phyloP scores from a whole-genome alignment of 768 basidiomycete genomes.

The Saitozyma podzolica region DNA sequence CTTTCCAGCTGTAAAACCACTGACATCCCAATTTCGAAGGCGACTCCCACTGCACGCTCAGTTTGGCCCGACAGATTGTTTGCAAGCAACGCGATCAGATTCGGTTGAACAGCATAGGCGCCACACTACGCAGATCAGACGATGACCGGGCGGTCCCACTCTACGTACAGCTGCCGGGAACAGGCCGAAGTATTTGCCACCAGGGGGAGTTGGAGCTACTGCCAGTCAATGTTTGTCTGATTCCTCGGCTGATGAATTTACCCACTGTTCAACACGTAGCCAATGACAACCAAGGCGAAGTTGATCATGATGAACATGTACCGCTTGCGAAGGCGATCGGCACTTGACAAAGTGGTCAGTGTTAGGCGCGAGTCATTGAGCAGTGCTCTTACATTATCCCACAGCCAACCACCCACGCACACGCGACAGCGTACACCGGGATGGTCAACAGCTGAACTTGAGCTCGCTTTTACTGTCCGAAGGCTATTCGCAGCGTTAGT shows the following conservation, averaged over 20 bases:
- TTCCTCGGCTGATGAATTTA: neutral
- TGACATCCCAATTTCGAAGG: neutral
- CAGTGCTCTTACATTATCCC: constrained; percentile 1
- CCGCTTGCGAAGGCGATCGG: neutral
- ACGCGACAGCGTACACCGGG: constrained; percentile 2
- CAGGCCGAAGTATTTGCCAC: constrained; percentile 1
- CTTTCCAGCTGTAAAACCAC: no score
- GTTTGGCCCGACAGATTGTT: constrained; percentile 3
- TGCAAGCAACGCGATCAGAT: neutral
- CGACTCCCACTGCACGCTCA: constrained; percentile 1
- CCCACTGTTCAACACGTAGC: neutral
- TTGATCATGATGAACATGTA: constrained; percentile 2
- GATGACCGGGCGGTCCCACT: neutral
- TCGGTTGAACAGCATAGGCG: neutral
- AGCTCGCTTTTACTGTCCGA: neutral
- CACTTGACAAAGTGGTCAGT: neutral
- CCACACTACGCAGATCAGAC: neutral
- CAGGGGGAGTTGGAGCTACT: neutral
- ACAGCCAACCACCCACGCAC: constrained; percentile 1
- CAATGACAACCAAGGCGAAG: neutral
- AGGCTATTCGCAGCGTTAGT: no score
- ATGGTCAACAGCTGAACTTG: constrained; percentile 1
- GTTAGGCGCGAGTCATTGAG: neutral
- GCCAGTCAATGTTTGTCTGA: no score
- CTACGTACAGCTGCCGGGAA: constrained; percentile 1